Evolutionary conservation across 2,329 filamentous ascomycete genomes (phyloP).

Genomic region (Aspergillus sp.): DNA sequence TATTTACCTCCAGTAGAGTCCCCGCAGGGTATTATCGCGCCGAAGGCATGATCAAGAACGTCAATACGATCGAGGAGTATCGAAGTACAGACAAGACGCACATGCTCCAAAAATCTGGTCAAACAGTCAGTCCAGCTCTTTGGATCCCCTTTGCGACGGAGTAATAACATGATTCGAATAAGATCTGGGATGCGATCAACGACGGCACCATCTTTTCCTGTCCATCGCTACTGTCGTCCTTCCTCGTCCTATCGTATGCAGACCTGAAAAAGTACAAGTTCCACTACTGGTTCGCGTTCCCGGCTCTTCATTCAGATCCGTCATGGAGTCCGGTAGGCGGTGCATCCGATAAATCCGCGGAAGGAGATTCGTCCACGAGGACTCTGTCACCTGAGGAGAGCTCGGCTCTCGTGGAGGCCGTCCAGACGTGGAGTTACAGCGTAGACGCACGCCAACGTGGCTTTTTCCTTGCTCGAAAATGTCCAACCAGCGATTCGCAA

Average conservation of each 20-base stretch:
- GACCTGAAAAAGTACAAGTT: conserved; percentile 98
- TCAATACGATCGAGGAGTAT: conserved; percentile 94
- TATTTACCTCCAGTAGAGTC: conserved; percentile 47
- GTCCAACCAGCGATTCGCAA: conserved; percentile 38
- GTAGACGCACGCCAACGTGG: conserved; percentile 83
- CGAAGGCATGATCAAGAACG: conserved; percentile 92
- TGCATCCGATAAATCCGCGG: background rate
- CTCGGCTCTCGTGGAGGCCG: conserved; percentile 72
- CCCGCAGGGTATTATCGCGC: conserved; percentile 74
- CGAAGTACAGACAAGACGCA: conserved; percentile 75
- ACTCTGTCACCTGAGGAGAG: conserved; percentile 68
- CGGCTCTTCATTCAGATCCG: conserved; percentile 85
- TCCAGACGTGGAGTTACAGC: conserved; percentile 83
- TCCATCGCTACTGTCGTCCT: conserved; percentile 85
- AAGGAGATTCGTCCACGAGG: conserved; percentile 19
- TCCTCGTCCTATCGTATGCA: conserved; percentile 85
- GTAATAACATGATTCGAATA: conserved; percentile 12
- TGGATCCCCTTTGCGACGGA: background rate
- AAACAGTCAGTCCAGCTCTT: conserved; percentile 58
- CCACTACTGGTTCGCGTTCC: conserved; percentile 97
- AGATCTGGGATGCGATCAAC: conserved; percentile 97
- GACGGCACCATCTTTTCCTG: conserved; percentile 96
- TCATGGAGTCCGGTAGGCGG: conserved; percentile 64
- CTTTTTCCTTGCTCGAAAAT: conserved; percentile 89
- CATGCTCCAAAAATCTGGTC: conserved; percentile 74